Evolutionary conservation across 371 early-diverging fungal species (phyloP).

Genomic region (Mortierella sp.): DNA sequence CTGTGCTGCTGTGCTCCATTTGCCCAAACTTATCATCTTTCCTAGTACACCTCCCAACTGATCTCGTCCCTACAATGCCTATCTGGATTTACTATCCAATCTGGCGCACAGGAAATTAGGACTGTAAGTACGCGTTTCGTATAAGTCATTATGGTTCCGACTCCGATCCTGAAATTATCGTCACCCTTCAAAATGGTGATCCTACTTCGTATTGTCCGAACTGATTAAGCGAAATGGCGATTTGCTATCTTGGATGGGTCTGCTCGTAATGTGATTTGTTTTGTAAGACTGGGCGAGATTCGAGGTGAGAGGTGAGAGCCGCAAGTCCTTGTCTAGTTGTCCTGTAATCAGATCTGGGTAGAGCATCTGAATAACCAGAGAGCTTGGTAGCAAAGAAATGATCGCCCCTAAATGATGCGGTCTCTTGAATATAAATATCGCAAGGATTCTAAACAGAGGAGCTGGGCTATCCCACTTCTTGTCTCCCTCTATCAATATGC

Average conservation of each 20-base stretch:
- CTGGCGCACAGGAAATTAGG: background rate
- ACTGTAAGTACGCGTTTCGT: constrained; percentile 10
- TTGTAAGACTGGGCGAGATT: constrained; percentile 9
- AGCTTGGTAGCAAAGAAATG: too few species aligned
- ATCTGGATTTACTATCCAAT: constrained; percentile 12
- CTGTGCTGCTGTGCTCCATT: too few species aligned
- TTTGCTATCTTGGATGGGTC: constrained; percentile 15
- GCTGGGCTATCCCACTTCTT: too few species aligned
- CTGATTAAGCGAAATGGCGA: constrained; percentile 2
- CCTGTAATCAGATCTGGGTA: constrained; percentile 1
- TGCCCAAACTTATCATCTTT: too few species aligned
- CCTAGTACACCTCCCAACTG: constrained; percentile 9
- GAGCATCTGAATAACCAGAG: too few species aligned
- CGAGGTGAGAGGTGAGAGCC: constrained; percentile 4
- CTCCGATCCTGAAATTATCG: background rate
- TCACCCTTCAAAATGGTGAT: background rate
- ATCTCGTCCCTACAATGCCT: background rate
- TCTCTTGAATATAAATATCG: too few species aligned
- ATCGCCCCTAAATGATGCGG: too few species aligned
- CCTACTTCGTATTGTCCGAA: constrained; percentile 1
- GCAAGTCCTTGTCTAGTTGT: constrained; percentile 11
- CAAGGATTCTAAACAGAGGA: too few species aligned
- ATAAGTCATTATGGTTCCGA: constrained; percentile 2
- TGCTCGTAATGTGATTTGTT: constrained; percentile 11
- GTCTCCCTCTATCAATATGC: too few species aligned